Base-by-base conservation (phyloP, 2,329 filamentous ascomycete genomes). In the Stenocarpella maydis region DNA sequence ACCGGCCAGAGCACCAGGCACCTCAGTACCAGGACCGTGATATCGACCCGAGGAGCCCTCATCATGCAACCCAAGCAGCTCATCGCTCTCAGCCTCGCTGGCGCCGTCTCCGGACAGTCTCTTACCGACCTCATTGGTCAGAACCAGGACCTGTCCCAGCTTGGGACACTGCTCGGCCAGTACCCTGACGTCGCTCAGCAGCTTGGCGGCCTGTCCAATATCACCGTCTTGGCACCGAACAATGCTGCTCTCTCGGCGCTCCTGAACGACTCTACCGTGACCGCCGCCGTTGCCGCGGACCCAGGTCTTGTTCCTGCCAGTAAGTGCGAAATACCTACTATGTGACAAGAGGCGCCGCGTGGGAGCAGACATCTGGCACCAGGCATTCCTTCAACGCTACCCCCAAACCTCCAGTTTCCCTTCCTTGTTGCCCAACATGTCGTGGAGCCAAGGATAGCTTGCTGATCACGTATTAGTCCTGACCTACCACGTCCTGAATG, bases 161-260 rank as follows among this genome's bases (percentile, higher is more conserved):
- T 77, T 49, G 74, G 69, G 61, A 58, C 52, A 37, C 76, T 84
- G 66, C 76, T 86, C 37, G 65, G 72, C 17, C 70, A 73, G 26
- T 76, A 78, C 61, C 79, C 82, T 12, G 73, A 75, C 4, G 72
- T 86, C 21, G 69, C 82, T 17, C 49, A 74, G 14, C 69, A 77
- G 4, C 76, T 88, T 39, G 74, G 75, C 43, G 74, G 73, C 31
- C 77, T 82, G 4, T 73, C 74, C 17, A 87, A 90, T 74, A 80
- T 90, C 69, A 91, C 89, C 8, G 78, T 89, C 45, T 81, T 90
- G 7, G 87, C 88, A 0, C 87, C 87, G 0, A 84, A 80, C 75
- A 88, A 90, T 74, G 74, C 82, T 14, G 87, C 86, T 0, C 72
- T 84, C 34, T 79, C 80, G 45, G 77, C 75, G 8, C 71, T 82